Conservation (phyloP, 2,329 filamentous ascomycete genomes). For the Sporothrix brasiliensis region DNA sequence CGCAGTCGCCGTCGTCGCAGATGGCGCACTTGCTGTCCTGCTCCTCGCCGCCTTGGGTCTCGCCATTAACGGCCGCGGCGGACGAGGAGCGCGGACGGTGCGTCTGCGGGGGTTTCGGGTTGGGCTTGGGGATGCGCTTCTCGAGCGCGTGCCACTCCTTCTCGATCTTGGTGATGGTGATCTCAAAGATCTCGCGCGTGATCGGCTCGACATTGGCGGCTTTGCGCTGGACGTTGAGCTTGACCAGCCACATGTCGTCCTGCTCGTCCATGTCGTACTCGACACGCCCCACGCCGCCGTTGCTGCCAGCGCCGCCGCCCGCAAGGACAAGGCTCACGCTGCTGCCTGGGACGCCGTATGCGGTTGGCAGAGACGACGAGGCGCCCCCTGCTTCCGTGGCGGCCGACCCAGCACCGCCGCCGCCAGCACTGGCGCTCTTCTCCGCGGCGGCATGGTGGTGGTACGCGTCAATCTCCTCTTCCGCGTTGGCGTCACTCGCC, state of each 20-base stretch:
- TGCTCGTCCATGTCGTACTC: slow-evolving; percentile 99
- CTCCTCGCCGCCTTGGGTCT: slow-evolving; percentile 82
- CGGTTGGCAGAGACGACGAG: neutral
- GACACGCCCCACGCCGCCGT: slow-evolving; percentile 70
- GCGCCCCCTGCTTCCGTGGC: slow-evolving; percentile 50
- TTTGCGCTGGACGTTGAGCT: slow-evolving; percentile 76
- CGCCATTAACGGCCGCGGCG: slow-evolving; percentile 92
- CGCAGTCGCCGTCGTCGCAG: slow-evolving; percentile 98
- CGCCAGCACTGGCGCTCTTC: neutral
- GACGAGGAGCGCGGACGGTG: slow-evolving; percentile 91
- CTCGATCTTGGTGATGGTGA: slow-evolving; percentile 98
- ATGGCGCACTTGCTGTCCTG: slow-evolving; percentile 97
- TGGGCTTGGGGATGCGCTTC: slow-evolving; percentile 94
- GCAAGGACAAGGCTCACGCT: slow-evolving; percentile 45
- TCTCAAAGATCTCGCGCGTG: slow-evolving; percentile 92
- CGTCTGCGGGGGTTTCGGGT: slow-evolving; percentile 93
- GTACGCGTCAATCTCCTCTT: slow-evolving; percentile 59
- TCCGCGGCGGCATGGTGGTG: slow-evolving; percentile 52
- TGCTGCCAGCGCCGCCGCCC: slow-evolving; percentile 32
- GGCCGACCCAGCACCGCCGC: too few species aligned
- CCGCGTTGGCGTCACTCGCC: slow-evolving; percentile 60
- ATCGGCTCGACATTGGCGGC: slow-evolving; percentile 76
- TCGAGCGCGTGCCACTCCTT: slow-evolving; percentile 98
- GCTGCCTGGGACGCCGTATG: slow-evolving; percentile 47
- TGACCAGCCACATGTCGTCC: slow-evolving; percentile 92